These are phyloP conservation scores for Coemansia sp. DNA, from an alignment of 192 early-diverging fungal species.

Conservation along the genomic window DNA sequence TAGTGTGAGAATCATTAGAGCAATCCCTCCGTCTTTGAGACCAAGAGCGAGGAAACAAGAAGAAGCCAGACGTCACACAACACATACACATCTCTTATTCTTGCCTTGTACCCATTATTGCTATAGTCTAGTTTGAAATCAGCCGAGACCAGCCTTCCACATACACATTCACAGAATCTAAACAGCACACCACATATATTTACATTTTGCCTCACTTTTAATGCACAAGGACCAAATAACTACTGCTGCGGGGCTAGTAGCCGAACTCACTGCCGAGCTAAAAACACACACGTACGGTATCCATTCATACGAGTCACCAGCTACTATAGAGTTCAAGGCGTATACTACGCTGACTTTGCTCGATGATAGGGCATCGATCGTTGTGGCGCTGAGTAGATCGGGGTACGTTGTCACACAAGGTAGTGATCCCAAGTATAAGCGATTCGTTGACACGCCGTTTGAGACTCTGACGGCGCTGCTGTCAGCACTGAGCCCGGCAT, in stretches of 20 bases:
- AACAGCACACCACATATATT: neutral
- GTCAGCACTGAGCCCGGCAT: slow-evolving; percentile 20
- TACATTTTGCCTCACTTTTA: neutral
- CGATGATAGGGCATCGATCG: neutral
- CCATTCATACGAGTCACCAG: slow-evolving; percentile 4
- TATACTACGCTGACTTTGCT: slow-evolving; percentile 12
- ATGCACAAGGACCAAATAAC: slow-evolving; percentile 1
- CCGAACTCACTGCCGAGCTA: slow-evolving; percentile 27
- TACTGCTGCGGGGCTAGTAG: slow-evolving; percentile 11
- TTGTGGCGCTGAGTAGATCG: slow-evolving; percentile 10
- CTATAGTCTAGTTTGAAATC: neutral
- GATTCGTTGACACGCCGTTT: neutral
- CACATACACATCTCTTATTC: neutral
- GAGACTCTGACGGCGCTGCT: slow-evolving; percentile 35
- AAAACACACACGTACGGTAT: slow-evolving; percentile 29
- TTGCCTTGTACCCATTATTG: neutral
- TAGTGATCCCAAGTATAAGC: neutral
- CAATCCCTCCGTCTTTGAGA: neutral
- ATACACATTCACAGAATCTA: neutral
- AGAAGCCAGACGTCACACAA: neutral
- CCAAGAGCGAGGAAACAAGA: neutral
- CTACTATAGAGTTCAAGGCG: neutral
- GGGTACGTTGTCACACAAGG: slow-evolving; percentile 15
- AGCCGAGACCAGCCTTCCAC: neutral
- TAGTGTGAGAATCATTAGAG: neutral